Evolutionary conservation across 345 rosid genomes (phyloP), one percentile per base, ranked within the genome.

Genomic region (Garcia nutans): DNA sequence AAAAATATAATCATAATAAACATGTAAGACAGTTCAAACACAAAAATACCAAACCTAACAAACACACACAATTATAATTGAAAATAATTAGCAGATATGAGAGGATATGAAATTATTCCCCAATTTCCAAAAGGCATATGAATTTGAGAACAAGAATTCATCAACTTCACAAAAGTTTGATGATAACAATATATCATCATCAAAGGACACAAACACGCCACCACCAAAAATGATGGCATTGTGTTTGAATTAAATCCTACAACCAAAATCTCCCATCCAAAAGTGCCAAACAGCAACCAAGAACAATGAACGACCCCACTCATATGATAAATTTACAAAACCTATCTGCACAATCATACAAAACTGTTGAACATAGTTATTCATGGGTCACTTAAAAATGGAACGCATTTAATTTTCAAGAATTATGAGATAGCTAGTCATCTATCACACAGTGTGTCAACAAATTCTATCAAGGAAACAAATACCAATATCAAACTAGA

Each of bases 321-420:
- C 3, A 42, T 11, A 58, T 26, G 8, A 66, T 22, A 42, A 24
- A 75, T 24, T 52, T 1, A 66, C 66, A 58, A 23, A 76, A 58
- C 50, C 58, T 76, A 26, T 50, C 68, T 26, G 62, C 11, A 73
- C 41, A 44, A 73, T 73, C 41, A 44, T 45, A 26, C 7, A 56
- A n/a, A 47, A 44, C 12, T 20, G 57, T 19, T 26, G 65, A 26
- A 73, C 26, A 20, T 56, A 57, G 49, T 60, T 22, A 47, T 28
- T 37, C 19, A 44, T 20, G 28, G 41, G 6, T 41, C n/a, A 77
- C 19, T 23, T 37, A 37, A 58, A 58, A 62, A 20, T 63, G 19
- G 12, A 56, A 17, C 6, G 7, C 19, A 65, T 11, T 17, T 16
- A 12, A 22, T n/a, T 33, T 65, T 65, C 45, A 20, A 23, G 5